Base-by-base conservation (phyloP, 805 yeast species). In the Nakazawaea siamensis region DNA sequence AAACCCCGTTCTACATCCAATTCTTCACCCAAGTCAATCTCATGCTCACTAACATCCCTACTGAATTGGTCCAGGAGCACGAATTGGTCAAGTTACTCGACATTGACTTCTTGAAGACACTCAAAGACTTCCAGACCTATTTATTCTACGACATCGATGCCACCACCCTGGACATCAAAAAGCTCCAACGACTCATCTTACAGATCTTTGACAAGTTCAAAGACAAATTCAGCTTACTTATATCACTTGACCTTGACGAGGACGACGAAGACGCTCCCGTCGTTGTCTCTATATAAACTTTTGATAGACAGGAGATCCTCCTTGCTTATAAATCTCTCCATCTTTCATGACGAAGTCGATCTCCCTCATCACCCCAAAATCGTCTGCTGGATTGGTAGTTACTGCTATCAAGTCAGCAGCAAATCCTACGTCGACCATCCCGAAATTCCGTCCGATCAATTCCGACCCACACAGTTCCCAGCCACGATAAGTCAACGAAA, bases 1-100 rank as follows among this genome's bases (percentile, higher is more conserved):
- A 57, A 10, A 39, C 49, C 0, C 15, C 27, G 0, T 52, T 71
- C 24, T 58, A 56, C 16, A 30, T 40, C 0, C 37, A 43, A 4
- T 58, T 72, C 28, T 36, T 72, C 3, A 37, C 37, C 0, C 10
- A 55, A 1, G 35, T 73, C 5, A 39, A 38, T 4, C 12, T 34
- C 0, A 79, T 74, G 44, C 44, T 75, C 10, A 43, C 47, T 5
- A 36, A 29, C n/a, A 13, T 39, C 8, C 18, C 29, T 4, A 11
- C 2, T 11, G 35, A 35, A 5, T 32, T 31, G 12, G 39, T 39
- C 13, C 34, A 29, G 13, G 28, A 32, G 13, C 25, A 29, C 12
- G 40, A 32, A 4, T 27, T 38, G 4, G 27, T 34, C 16, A 34
- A 38, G 13, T 31, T 38, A 8, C 27, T 26, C 12, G 35, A 34